Base-by-base conservation (phyloP, 23 red algal genomes). In the Pyropia yezoensis region DNA sequence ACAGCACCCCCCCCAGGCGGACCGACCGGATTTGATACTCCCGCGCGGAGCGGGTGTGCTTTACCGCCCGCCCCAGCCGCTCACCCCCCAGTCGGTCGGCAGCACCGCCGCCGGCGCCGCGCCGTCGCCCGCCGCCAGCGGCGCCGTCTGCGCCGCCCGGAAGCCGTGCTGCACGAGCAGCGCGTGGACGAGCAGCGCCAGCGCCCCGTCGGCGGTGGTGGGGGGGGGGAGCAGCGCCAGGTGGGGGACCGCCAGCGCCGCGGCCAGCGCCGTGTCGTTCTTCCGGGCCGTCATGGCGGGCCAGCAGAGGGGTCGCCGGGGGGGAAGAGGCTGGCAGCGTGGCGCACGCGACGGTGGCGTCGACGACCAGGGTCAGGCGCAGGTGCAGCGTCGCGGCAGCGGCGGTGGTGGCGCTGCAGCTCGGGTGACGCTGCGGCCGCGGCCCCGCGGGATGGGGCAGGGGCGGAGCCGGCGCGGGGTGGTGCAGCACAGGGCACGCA, bases 81-180 rank as follows among this genome's bases (percentile, higher is more conserved):
- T 65, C 27, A 20, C n/a, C 51, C 27, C 59, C 72, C 77, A 87
- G 23, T 47, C 34, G 14, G n/a, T 19, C 23, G 89, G 89, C 45
- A 85, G 57, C 14, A 20, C 59, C 1, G 71, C 59, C 50, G 61
- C 11, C 9, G 66, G 32, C 62, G 54, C 24, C 16, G 27, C 67
- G 20, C 18, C 71, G 25, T 47, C 62, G 27, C 19, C 61, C 18
- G 66, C 66, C 16, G 57, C 61, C 13, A 32, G 33, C 50, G 70
- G 72, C 30, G 55, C 62, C 17, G 33, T 63, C 19, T 27, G 26
- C 17, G 57, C 16, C 6, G 77, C 55, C 32, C 90, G 90, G 70
- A 95, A 87, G 59, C 82, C 90, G 82, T 95, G 90, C 27, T 60
- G 54, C 24, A 95, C 67, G 22, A 95, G 81, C 51, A 95, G 72